Evolutionary conservation across 176 grass and related monocot genomes (phyloP).

Genomic region (Elaeis guineensis): DNA sequence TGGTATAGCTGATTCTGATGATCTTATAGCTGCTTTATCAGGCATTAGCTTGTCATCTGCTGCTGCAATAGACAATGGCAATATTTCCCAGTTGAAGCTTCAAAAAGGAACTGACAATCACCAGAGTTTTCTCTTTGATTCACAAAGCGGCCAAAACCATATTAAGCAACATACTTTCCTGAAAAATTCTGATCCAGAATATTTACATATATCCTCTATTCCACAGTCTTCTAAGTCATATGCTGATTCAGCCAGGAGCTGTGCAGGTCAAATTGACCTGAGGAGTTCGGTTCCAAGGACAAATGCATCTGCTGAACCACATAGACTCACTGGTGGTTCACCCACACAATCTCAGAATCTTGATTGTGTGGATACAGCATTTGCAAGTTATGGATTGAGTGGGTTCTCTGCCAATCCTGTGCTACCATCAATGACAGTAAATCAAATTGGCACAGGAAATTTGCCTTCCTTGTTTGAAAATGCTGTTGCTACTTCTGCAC

Average conservation of each 20-base stretch:
- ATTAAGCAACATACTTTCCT: not conserved
- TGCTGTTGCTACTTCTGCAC: not conserved
- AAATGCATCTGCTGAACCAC: conserved; percentile 10
- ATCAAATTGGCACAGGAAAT: conserved; percentile 10
- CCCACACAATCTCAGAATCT: conserved; percentile 9
- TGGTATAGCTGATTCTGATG: conserved; percentile 3
- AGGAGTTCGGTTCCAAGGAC: not conserved
- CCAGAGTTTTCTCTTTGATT: conserved; percentile 12
- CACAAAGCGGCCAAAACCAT: conserved; percentile 4
- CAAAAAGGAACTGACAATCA: not conserved
- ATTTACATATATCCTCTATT: not conserved
- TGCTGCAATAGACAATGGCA: not conserved
- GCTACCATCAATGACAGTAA: not conserved
- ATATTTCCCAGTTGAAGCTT: conserved; percentile 2
- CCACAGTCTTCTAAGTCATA: not conserved
- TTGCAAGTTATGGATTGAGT: conserved; percentile 8
- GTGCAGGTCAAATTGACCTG: conserved; percentile 1
- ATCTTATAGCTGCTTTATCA: conserved; percentile 16
- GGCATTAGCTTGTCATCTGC: not conserved
- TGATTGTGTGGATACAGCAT: conserved; percentile 1
- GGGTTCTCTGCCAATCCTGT: conserved; percentile 2
- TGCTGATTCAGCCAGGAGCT: not conserved
- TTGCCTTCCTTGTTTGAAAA: conserved; percentile 1
- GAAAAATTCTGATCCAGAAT: conserved; percentile 8
- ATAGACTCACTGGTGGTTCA: not conserved